Base-by-base conservation (phyloP, 1,284 basidiomycete genomes). In the Malassezia obtusa region DNA sequence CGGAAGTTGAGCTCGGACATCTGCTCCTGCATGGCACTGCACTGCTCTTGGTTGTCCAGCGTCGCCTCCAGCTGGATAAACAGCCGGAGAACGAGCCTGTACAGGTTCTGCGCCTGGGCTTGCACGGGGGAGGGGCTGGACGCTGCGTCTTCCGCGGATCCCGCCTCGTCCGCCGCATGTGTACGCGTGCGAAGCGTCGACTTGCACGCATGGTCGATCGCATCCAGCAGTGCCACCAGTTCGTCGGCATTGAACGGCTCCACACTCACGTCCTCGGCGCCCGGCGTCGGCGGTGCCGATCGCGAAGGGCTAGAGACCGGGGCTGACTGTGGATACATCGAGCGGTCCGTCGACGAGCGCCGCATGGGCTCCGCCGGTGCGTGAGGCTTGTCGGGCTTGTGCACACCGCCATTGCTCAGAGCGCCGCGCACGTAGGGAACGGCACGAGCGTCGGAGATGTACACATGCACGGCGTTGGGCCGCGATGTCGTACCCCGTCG, bases 371-470 rank as follows among this genome's bases (percentile, higher is more conserved):
- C 40, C 4, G 19, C 24, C 40, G 11, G 14, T 40, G 38, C 22
- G 19, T 22, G 21, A 26, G 41, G 19, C 4, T 14, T n/a, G 4
- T 31, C 43, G 12, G 26, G 28, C 12, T 45, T 45, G 26, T 38
- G 40, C 12, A 49, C 38, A 12, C 47, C 52, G 21, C 48, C 53
- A n/a, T 41, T 40, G 53, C 49, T 50, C 12, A 56, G 39, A 15
- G 53, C 53, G 28, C 44, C 45, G 2, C 53, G 53, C 24, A 56
- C 48, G 30, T 50, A 46, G 4, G 43, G 48, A 21, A 47, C 24
- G 6, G 49, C 53, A 25, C 53, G 53, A 4, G 41, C 21, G 17
- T 56, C 49, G 7, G 53, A 56, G 2, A 55, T 30, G 33, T 55
- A 55, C 8, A 45, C 33, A 17, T 55, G 46, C 36, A 54, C 30